phyloP scores from a whole-genome alignment of 1,284 basidiomycete species.

The Ustilago trichophora region DNA sequence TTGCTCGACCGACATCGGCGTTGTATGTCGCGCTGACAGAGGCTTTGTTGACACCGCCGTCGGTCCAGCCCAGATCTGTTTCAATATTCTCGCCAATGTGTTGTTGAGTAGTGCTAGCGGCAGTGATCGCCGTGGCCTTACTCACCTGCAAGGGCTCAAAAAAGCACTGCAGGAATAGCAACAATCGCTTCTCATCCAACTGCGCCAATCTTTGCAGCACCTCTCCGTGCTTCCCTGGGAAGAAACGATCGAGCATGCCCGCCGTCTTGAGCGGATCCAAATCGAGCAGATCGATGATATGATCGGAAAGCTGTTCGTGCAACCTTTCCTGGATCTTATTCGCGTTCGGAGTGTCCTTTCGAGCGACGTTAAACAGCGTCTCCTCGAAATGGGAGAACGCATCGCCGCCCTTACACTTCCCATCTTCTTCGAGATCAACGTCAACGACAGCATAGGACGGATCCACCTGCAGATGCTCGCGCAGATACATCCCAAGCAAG shows the following conservation, averaged over 20 bases:
- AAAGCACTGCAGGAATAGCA: conserved; percentile 81
- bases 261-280: conserved; percentile 77
- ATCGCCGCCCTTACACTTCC: conserved; percentile 4
- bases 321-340: conserved; percentile 17
- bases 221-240: conserved; percentile 73
- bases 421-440: background rate
- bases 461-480: conserved; percentile 20
- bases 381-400: conserved; percentile 45
- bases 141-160: conserved; percentile 72
- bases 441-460: background rate
- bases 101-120: conserved; percentile 20
- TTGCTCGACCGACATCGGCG: conserved; percentile 24
- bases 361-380: conserved; percentile 33
- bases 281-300: conserved; percentile 70
- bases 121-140: conserved; percentile 68
- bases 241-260: conserved; percentile 75
- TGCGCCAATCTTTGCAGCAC: conserved; percentile 65
- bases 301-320: conserved; percentile 38
- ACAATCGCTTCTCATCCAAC: conserved; percentile 72
- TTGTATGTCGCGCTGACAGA: conserved; percentile 9
- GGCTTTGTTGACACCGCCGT: background rate
- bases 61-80: conserved; percentile 61
- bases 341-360: conserved; percentile 8
- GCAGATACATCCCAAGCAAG: conserved; percentile 35
- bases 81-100: conserved; percentile 7